Evolutionary conservation across 495 filamentous ascomycete species (phyloP).

Genomic region (Evernia prunastri): DNA sequence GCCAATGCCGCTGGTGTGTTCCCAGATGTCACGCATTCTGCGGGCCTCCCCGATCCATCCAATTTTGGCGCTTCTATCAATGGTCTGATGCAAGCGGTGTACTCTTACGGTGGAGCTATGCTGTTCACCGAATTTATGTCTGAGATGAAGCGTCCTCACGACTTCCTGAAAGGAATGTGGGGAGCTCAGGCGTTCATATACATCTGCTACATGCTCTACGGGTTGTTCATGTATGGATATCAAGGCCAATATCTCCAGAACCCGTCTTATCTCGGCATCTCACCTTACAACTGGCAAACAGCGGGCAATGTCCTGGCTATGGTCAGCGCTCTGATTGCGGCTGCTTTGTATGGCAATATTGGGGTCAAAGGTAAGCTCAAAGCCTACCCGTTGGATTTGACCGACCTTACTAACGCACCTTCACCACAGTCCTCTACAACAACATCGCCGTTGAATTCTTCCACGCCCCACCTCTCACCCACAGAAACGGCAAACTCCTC

Average conservation of each 20-base stretch:
- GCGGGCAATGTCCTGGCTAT: slow-evolving; percentile 51
- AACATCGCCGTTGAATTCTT: slow-evolving; percentile 53
- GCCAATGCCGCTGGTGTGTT: slow-evolving; percentile 10
- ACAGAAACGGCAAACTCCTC: slow-evolving; percentile 42
- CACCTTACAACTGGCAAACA: slow-evolving; percentile 47
- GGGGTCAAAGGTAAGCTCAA: slow-evolving; percentile 30
- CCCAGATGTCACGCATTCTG: slow-evolving; percentile 12
- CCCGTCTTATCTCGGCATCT: slow-evolving; percentile 48
- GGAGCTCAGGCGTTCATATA: slow-evolving; percentile 54
- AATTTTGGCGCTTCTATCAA: slow-evolving; percentile 35
- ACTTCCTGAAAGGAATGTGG: slow-evolving; percentile 57
- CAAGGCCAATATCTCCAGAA: slow-evolving; percentile 53
- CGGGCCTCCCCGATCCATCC: slow-evolving; percentile 15
- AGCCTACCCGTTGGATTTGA: background rate
- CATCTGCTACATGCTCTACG: slow-evolving; percentile 49
- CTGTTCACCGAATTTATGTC: slow-evolving; percentile 61
- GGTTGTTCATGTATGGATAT: slow-evolving; percentile 50
- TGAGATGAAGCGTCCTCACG: slow-evolving; percentile 57
- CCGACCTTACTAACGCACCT: slow-evolving; percentile 13
- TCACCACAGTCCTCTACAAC: slow-evolving; percentile 52
- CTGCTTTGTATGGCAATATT: slow-evolving; percentile 57
- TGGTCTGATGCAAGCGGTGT: slow-evolving; percentile 53
- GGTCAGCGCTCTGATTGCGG: slow-evolving; percentile 49
- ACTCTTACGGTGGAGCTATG: slow-evolving; percentile 54
- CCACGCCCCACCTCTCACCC: slow-evolving; percentile 44